Conservation (phyloP, 2,329 filamentous ascomycete species). For the Pseudogymnoascus sp. region DNA sequence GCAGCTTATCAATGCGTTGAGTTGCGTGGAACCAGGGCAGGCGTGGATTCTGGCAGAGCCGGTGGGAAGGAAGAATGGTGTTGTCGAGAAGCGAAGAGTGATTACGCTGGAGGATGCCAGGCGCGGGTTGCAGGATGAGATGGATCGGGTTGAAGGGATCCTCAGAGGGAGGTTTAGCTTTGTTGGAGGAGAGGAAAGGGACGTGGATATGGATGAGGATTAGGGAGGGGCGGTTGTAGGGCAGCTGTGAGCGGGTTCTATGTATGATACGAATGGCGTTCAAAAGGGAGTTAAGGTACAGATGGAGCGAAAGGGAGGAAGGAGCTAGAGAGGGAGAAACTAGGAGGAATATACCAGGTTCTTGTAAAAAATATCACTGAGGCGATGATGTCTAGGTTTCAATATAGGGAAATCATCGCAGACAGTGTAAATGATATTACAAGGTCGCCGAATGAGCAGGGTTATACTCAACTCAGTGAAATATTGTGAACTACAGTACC, state of each 20-base stretch:
- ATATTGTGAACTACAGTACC: not conserved
- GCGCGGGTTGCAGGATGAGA: constrained; percentile 81
- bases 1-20: constrained; percentile 87
- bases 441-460: not conserved
- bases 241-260: not conserved
- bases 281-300: constrained; percentile 2
- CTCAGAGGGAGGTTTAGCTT: constrained; percentile 87
- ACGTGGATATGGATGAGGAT: constrained; percentile 24
- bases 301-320: constrained; percentile 3
- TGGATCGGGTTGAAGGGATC: constrained; percentile 83
- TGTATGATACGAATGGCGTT: constrained; percentile 6
- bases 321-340: constrained; percentile 3
- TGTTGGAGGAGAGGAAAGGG: constrained; percentile 39
- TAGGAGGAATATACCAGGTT: constrained; percentile 12
- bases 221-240: not conserved
- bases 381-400: not conserved
- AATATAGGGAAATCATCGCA: not conserved
- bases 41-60: constrained; percentile 68
- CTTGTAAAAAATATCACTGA: constrained; percentile 1
- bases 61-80: constrained; percentile 32
- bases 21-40: constrained; percentile 75
- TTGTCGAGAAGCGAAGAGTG: constrained; percentile 59
- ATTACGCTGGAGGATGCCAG: constrained; percentile 81
- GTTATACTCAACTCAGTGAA: not conserved
- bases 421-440: not conserved